A percentile compares a stretch with the other conserved stretches of the same genome.
These are phyloP conservation scores for Pezicula carpinea DNA, from an alignment of 2,329 filamentous ascomycete genomes.

Conservation along the genomic window DNA sequence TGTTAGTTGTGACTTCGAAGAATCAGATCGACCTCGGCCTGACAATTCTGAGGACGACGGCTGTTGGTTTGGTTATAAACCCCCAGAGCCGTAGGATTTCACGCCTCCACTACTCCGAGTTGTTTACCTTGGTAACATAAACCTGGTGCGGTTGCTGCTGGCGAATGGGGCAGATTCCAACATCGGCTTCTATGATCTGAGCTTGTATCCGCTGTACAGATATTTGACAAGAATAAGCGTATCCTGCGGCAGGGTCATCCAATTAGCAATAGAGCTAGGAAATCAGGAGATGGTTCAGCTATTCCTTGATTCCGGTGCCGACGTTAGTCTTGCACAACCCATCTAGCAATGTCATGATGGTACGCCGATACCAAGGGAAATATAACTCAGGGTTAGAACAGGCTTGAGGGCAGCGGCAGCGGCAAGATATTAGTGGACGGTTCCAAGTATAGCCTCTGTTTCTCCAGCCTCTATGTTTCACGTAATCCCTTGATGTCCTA, in stretches of 20 bases:
- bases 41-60: no score
- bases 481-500: no score
- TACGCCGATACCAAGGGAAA: no score
- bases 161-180: conserved; percentile 14
- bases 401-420: no score
- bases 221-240: not conserved
- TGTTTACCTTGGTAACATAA: conserved; percentile 10
- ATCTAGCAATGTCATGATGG: no score
- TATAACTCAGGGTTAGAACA: no score
- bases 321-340: not conserved
- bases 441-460: no score
- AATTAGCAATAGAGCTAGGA: not conserved
- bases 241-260: not conserved
- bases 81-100: not conserved
- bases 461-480: no score
- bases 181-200: conserved; percentile 10
- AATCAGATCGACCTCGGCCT: conserved; percentile 13
- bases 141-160: conserved; percentile 13
- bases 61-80: no score
- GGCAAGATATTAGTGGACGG: no score
- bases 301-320: not conserved
- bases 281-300: not conserved
- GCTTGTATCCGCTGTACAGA: no score
- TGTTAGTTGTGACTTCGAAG: conserved; percentile 17
- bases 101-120: conserved; percentile 6